Evolutionary conservation across 331 rosid genomes (phyloP), one percentile per base, ranked within the genome.

Genomic region (Phaseolus coccineus): DNA sequence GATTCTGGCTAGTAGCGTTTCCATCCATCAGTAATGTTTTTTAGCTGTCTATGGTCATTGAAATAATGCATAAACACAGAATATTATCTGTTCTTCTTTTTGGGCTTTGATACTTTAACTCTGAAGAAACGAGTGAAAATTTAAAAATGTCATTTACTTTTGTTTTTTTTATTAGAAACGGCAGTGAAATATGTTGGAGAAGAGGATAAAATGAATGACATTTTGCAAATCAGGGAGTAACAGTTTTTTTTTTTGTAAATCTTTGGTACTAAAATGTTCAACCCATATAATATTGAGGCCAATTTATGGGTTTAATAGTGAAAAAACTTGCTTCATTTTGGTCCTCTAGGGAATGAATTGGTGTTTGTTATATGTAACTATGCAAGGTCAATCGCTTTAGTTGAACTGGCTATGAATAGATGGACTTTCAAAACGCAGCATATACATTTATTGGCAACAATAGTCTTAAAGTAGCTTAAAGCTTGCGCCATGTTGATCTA

Each of bases 1-100:
- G 70, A 74, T 88, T 87, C 79, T 47, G 48, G 52, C 22, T 73
- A 77, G 58, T 76, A 42, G 4, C n/a, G 56, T 59, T 74, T 63
- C 28, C 22, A 16, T 74, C 55, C 4, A 69, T 53, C 69, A 76
- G 71, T 62, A 48, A 53, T 25, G 6, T 37, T 30, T 48, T 74
- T 66, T 76, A 55, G 63, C 47, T 55, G 39, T 51, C 25, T 71
- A 22, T 74, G 50, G 28, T 79, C 67, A 13, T 22, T 37, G 52
- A 2, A 47, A 12, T 8, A 76, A 66, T 28, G 37, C 22, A 33
- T 70, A 37, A 48, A 27, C 19, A 44, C 50, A 67, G 9, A 53
- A 51, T 59, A 2, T 33, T 42, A n/a, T 24, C 2, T 9, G 2
- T 65, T 68, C 48, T 15, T 1, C 27, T 61, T 33, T 50, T 73